These are phyloP conservation scores for Haematococcus lacustris DNA, from an alignment of 139 green algal species.

Conservation along the genomic window DNA sequence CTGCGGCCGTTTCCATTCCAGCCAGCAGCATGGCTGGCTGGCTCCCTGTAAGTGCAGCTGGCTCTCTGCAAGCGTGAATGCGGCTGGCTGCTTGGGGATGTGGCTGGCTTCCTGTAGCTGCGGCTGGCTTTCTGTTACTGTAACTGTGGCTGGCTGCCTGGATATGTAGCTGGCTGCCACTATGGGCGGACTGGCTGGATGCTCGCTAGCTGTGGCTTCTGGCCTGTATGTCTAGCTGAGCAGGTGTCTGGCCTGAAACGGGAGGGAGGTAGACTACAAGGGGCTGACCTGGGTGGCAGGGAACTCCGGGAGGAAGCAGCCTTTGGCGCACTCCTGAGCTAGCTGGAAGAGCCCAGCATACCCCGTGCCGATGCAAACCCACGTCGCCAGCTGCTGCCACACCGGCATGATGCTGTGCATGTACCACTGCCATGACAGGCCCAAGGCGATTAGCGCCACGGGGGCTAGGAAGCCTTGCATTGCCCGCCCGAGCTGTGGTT, in stretches of 20 bases:
- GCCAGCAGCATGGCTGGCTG: no score
- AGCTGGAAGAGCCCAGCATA: constrained; percentile 48
- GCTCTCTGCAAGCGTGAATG: no score
- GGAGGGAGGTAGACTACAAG: not conserved
- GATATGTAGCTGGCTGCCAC: not conserved
- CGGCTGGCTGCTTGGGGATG: no score
- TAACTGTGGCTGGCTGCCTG: no score
- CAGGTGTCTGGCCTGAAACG: not conserved
- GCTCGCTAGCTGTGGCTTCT: not conserved
- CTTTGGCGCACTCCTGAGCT: constrained; percentile 35
- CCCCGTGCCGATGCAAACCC: constrained; percentile 34
- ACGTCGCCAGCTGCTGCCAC: constrained; percentile 35
- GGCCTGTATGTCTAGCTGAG: no score
- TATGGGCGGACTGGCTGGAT: not conserved
- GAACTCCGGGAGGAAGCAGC: constrained; percentile 21
- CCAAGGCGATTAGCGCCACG: constrained; percentile 25
- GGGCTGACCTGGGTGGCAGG: constrained; percentile 11
- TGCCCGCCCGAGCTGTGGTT: not conserved
- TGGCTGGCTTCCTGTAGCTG: no score
- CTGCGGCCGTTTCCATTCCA: no score
- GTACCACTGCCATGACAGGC: constrained; percentile 35
- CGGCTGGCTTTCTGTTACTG: no score
- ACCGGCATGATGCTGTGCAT: constrained; percentile 34
- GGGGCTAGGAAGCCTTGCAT: constrained; percentile 10
- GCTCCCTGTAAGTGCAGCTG: no score